Evolutionary conservation across 2,329 filamentous ascomycete species (phyloP).

Genomic region (Xylaria polymorpha): DNA sequence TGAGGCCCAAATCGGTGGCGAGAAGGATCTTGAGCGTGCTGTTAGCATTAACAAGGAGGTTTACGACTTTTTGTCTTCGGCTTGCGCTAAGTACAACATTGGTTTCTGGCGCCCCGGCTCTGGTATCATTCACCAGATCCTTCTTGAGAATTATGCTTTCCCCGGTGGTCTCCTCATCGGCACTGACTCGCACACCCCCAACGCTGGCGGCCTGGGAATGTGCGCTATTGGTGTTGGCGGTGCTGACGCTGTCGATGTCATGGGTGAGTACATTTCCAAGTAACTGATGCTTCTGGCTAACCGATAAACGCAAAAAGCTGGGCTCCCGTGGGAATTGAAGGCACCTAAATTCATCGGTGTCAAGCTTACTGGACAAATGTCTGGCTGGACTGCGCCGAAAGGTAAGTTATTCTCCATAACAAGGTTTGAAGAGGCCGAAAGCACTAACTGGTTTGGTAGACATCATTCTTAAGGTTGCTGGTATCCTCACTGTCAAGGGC

Average conservation of each 20-base stretch:
- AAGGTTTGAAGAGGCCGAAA: neutral
- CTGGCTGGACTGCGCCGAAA: conserved; percentile 94
- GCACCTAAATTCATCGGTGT: conserved; percentile 97
- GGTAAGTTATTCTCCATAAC: conserved; percentile 63
- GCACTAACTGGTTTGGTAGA: conserved; percentile 62
- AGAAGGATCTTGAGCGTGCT: conserved; percentile 92
- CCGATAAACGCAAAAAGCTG: neutral
- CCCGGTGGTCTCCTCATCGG: conserved; percentile 97
- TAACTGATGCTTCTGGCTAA: neutral
- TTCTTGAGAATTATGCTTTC: conserved; percentile 99
- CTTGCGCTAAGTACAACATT: conserved; percentile 99
- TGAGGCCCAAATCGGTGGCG: conserved; percentile 92
- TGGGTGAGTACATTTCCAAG: conserved; percentile 57
- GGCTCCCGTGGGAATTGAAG: conserved; percentile 94
- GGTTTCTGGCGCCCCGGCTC: conserved; percentile 99
- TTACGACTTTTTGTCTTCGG: conserved; percentile 93
- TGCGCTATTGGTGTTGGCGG: conserved; percentile 95
- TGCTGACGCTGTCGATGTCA: conserved; percentile 98
- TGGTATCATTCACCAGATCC: conserved; percentile 99
- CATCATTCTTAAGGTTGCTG: conserved; percentile 96
- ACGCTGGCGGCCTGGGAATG: conserved; percentile 96
- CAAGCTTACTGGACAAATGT: conserved; percentile 88
- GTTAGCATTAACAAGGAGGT: conserved; percentile 98
- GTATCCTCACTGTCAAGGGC: conserved; percentile 97
- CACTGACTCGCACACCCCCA: conserved; percentile 97